Percentiles rank a stretch among this genome's conserved stretches.
phyloP scores from a whole-genome alignment of 805 yeast genomes.

The Candida xiaguanensis region DNA sequence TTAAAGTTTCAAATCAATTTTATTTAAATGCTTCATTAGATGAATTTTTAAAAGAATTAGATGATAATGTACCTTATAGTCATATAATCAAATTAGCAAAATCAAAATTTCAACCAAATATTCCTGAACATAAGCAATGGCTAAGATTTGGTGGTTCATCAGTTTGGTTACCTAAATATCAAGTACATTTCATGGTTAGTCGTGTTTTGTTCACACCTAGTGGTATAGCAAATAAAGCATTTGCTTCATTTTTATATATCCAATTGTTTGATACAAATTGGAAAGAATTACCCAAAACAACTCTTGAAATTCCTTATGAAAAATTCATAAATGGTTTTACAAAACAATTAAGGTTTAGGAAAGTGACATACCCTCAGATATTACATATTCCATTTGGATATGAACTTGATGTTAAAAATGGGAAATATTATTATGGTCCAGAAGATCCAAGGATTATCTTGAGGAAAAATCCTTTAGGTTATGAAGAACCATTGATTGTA shows the following conservation, averaged over 20 bases:
- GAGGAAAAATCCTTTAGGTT: constrained; percentile 20
- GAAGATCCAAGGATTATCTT: constrained; percentile 26
- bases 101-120: constrained; percentile 15
- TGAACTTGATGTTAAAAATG: constrained; percentile 10
- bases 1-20: constrained; percentile 14
- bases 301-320: constrained; percentile 24
- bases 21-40: constrained; percentile 16
- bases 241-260: constrained; percentile 20
- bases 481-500: constrained; percentile 26
- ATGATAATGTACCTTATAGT: constrained; percentile 8
- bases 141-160: constrained; percentile 29
- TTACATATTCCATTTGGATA: constrained; percentile 15
- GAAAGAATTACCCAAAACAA: constrained; percentile 18
- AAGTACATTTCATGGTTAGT: constrained; percentile 29
- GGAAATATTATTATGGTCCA: constrained; percentile 20
- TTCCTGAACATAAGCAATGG: constrained; percentile 25
- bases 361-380: constrained; percentile 13
- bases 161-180: constrained; percentile 29
- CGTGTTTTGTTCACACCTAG: constrained; percentile 23
- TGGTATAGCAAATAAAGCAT: constrained; percentile 22
- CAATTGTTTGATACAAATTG: constrained; percentile 22
- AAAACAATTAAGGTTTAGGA: constrained; percentile 13
- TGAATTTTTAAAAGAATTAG: constrained; percentile 10
- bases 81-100: constrained; percentile 15
- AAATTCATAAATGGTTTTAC: constrained; percentile 11